Evolutionary conservation across 176 grass and related monocot species (phyloP), one percentile per base, ranked within the genome.

Genomic region (Tillandsia leiboldiana): DNA sequence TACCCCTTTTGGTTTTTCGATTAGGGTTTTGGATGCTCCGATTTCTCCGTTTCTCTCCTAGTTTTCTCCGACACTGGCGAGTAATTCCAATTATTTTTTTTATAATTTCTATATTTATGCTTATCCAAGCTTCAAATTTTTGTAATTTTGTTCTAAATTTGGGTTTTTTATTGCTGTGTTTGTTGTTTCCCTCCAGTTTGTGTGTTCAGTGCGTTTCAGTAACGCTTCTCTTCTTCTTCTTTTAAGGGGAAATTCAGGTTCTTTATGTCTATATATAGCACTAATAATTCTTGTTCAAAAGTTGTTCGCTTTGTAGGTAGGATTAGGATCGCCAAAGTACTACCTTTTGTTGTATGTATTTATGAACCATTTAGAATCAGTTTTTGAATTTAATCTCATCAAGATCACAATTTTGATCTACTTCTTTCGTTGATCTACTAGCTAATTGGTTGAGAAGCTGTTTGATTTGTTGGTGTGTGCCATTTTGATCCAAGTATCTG

Each of bases 401-500:
- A 59, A 59, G 9, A 8, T 7, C 33, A 42, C 33, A 42, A 6
- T 6, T 42, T 42, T 7, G 33, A 42, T 42, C 33, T 42, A 42
- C 5, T 42, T 42, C 33, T 42, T 42, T 42, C 33, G 6, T 42
- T 42, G 33, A 42, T 42, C 4, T 42, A 42, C 7, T 42, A 42
- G 33, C 33, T 42, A 42, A 42, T 42, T 42, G 7, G 33, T 42
- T 42, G 33, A 42, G 33, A 42, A 42, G 33, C 6, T 42, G 33
- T 42, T 42, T 42, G 33, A 42, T 42, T 7, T 42, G 5, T 42
- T 42, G 33, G 33, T 42, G 7, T 42, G 33, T 61, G 56, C 9
- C 33, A 15, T 70, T 78, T 78, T 24, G 12, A 61, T 61, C 17
- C 56, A 61, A 18, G 15, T 9, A 18, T 61, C 56, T 61, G 15